A percentile compares a stretch with the other conserved stretches of the same genome.
Evolutionary conservation across 2,329 filamentous ascomycete species (phyloP).

Genomic region (Cladosporium sp.): DNA sequence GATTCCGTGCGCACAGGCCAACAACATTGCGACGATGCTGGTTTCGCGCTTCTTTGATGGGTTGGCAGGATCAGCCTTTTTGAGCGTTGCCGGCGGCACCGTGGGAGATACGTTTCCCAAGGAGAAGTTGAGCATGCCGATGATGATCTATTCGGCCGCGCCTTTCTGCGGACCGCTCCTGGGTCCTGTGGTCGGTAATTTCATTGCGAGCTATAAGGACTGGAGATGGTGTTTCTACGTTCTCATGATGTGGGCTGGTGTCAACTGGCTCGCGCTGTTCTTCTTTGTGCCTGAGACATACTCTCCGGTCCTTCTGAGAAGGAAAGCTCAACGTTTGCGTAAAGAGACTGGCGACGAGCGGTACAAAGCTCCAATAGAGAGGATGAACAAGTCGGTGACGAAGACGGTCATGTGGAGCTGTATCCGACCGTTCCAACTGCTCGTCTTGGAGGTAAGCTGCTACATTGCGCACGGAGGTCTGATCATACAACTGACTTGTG

Average conservation of each 20-base stretch:
- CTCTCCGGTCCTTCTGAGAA: conserved; percentile 64
- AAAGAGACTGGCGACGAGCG: conserved; percentile 72
- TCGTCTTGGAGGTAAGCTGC: conserved; percentile 49
- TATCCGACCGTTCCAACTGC: conserved; percentile 69
- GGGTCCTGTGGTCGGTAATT: conserved; percentile 64
- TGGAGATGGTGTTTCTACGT: conserved; percentile 86
- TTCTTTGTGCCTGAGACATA: conserved; percentile 85
- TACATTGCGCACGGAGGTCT: background rate
- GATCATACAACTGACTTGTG: conserved; percentile 42
- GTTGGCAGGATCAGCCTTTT: conserved; percentile 59
- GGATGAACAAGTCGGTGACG: conserved; percentile 61
- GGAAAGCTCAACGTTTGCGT: conserved; percentile 66
- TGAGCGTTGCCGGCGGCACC: conserved; percentile 74
- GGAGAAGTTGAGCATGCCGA: conserved; percentile 68
- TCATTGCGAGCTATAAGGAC: conserved; percentile 69
- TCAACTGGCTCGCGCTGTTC: conserved; percentile 59
- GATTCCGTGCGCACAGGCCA: conserved; percentile 66
- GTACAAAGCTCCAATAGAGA: conserved; percentile 75
- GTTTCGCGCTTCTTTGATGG: conserved; percentile 74
- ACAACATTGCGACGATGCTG: conserved; percentile 62
- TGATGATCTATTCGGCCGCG: conserved; percentile 67
- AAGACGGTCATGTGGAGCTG: conserved; percentile 49
- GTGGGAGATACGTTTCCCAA: conserved; percentile 74
- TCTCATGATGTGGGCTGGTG: conserved; percentile 74
- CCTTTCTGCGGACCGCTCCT: conserved; percentile 57